phyloP scores from a whole-genome alignment of 1,284 basidiomycete species.

The Mycosarcoma maydis region DNA sequence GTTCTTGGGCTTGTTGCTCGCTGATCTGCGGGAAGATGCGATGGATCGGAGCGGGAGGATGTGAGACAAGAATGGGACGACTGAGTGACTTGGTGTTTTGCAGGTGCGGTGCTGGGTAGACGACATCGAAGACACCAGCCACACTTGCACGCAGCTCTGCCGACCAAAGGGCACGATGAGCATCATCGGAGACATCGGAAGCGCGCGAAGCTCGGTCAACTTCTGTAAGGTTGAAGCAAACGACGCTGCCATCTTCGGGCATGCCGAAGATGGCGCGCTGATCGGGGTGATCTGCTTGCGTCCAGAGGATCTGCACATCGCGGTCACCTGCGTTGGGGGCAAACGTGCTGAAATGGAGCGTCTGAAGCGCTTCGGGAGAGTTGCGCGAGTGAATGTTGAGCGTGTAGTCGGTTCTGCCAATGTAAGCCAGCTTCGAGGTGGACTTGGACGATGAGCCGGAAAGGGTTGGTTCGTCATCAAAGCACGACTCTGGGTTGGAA shows the following conservation, averaged over 20 bases:
- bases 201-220: conserved; percentile 9
- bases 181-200: conserved; percentile 2
- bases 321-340: conserved; percentile 62
- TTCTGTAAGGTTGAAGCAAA: conserved; percentile 60
- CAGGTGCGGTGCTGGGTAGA: conserved; percentile 48
- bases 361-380: conserved; percentile 55
- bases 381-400: conserved; percentile 61
- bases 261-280: conserved; percentile 53
- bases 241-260: conserved; percentile 60
- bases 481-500: conserved; percentile 33
- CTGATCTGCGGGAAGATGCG: conserved; percentile 51
- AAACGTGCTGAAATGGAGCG: conserved; percentile 62
- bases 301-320: conserved; percentile 59
- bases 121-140: conserved; percentile 58
- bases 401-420: conserved; percentile 64
- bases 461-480: conserved; percentile 41
- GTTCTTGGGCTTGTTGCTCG: conserved; percentile 10
- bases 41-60: conserved; percentile 43
- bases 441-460: conserved; percentile 38
- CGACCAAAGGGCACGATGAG: conserved; percentile 41
- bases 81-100: conserved; percentile 49
- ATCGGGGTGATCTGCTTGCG: conserved; percentile 46
- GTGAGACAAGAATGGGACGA: conserved; percentile 49
- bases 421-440: conserved; percentile 47
- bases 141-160: conserved; percentile 45